These are phyloP conservation scores for Juglanconis sp. DNA, from an alignment of 2,329 filamentous ascomycete species.

Conservation along the genomic window DNA sequence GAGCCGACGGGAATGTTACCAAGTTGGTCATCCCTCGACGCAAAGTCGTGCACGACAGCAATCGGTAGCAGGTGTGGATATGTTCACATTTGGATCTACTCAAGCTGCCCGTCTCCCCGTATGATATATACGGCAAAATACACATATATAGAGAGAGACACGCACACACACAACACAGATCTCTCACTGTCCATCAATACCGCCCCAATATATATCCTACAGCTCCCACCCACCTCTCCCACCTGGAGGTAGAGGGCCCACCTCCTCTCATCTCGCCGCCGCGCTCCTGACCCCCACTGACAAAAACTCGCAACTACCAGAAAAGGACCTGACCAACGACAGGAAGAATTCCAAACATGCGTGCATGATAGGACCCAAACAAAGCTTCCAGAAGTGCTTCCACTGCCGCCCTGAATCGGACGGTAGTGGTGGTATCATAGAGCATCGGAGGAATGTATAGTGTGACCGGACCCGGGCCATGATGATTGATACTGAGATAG, in stretches of 20 bases:
- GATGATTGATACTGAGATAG: neutral
- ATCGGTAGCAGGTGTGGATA: neutral
- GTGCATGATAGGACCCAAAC: neutral
- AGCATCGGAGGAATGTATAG: slow-evolving; percentile 14
- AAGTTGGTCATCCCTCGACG: too few species aligned
- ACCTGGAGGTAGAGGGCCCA: neutral
- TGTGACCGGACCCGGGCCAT: slow-evolving; percentile 15
- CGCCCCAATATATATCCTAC: neutral
- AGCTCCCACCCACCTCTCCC: neutral
- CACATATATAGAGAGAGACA: slow-evolving; percentile 2
- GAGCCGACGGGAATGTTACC: too few species aligned
- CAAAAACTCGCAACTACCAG: neutral
- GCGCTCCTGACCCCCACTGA: neutral
- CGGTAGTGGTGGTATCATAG: slow-evolving; percentile 15
- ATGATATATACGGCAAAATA: slow-evolving; percentile 1
- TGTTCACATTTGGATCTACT: slow-evolving; percentile 4
- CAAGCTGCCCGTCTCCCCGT: neutral
- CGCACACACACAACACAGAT: neutral
- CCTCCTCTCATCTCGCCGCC: neutral
- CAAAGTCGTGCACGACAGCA: neutral
- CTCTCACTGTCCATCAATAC: neutral
- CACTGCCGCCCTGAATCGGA: slow-evolving; percentile 2
- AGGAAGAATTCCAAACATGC: neutral
- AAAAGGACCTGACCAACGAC: neutral
- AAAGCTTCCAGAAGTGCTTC: slow-evolving; percentile 10